phyloP scores from a whole-genome alignment of 83 land plant genomes.

The Larix sibirica region DNA sequence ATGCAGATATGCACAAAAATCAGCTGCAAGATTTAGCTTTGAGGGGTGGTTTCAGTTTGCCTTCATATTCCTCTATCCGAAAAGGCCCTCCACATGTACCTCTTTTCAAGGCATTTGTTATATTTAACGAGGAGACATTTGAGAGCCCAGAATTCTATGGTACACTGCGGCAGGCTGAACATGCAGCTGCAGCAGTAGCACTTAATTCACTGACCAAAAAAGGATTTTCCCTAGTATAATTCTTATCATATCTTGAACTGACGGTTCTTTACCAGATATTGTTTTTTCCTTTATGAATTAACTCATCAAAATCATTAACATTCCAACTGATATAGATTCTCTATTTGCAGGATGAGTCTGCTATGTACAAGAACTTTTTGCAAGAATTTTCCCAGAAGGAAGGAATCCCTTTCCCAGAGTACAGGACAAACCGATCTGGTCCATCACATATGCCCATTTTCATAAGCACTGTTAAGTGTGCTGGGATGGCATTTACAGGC shows the following conservation, averaged over 20 bases:
- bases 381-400: conserved; percentile 49
- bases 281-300: neutral
- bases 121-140: conserved; percentile 37
- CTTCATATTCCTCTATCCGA: conserved; percentile 27
- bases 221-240: conserved; percentile 17
- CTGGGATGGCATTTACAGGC: conserved; percentile 41
- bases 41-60: conserved; percentile 26
- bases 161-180: conserved; percentile 60
- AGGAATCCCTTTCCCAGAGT: conserved; percentile 36
- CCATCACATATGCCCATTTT: conserved; percentile 38
- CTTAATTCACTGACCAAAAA: conserved; percentile 27
- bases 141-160: conserved; percentile 30
- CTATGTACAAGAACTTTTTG: conserved; percentile 44
- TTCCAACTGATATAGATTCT: neutral
- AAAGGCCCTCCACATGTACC: conserved; percentile 51
- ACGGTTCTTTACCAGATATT: neutral
- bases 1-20: conserved; percentile 40
- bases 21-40: conserved; percentile 49
- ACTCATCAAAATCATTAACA: neutral
- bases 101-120: conserved; percentile 57
- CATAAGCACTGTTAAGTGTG: conserved; percentile 40
- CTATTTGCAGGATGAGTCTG: conserved; percentile 27
- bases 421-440: conserved; percentile 30
- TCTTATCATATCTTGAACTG: neutral
- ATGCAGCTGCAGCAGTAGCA: conserved; percentile 64